Evolutionary conservation across 805 yeast genomes (phyloP), one percentile per base, ranked within the genome.

Genomic region (Priceomyces castillae): DNA sequence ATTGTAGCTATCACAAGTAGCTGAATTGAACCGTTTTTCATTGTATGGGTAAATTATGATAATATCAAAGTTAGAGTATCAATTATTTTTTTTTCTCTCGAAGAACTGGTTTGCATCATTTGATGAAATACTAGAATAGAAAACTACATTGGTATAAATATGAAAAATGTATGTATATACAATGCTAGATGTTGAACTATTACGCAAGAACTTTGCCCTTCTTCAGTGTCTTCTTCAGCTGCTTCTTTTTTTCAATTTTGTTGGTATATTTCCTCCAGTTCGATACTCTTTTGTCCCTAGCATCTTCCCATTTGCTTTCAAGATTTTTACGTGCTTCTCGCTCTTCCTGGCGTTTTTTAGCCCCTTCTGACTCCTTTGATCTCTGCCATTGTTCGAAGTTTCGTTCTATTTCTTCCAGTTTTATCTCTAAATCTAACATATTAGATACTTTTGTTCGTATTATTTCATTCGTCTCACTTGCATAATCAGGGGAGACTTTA

Each of bases 221-320:
- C 34, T 28, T 45, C 11, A 31, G 31, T 52, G 47, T 47, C 57
- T 63, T 65, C 60, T 67, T 57, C 46, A 61, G 76, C 53, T 63
- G 69, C 56, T 71, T 74, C 59, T 76, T 77, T 56, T 73, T 74
- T 23, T 66, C 73, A 12, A 65, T 58, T 44, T 71, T 71, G 28
- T 65, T 60, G 11, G 67, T 57, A 55, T 74, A 83, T 7, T 53
- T 57, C 41, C 88, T 61, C 90, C 90, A 84, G 53, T 69, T 78
- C 6, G 61, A 57, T 4, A 84, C 86, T 30, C 90, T 60, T 9
- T 57, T 58, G 34, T 80, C 87, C 38, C 87, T 48, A 11, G 71
- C 71, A 40, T 74, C 77, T 50, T 82, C 89, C 90, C 90, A 84
- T 16, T 68, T 63, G 39, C 65, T 57, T 30, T 71, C 74, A 51